Evolutionary conservation across 805 yeast genomes (phyloP).

Genomic region (Spathaspora passalidarum): DNA sequence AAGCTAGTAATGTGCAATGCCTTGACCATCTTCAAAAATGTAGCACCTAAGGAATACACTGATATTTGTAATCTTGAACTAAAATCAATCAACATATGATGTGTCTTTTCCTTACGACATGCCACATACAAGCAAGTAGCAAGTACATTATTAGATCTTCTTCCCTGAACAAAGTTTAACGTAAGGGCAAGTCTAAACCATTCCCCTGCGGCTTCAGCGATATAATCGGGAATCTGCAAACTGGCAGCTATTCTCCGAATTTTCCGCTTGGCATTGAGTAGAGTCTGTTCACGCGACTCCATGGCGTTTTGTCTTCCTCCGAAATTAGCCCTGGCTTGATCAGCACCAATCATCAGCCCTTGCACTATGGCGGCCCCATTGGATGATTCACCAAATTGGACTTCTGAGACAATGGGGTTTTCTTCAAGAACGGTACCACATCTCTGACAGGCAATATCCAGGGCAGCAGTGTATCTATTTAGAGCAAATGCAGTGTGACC

Average conservation of each 20-base stretch:
- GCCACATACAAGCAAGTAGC: slow-evolving; percentile 95
- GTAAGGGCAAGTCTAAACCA: slow-evolving; percentile 88
- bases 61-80: slow-evolving; percentile 86
- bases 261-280: slow-evolving; percentile 77
- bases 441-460: slow-evolving; percentile 71
- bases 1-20: slow-evolving; percentile 69
- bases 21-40: slow-evolving; percentile 90
- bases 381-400: slow-evolving; percentile 87
- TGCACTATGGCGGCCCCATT: slow-evolving; percentile 95
- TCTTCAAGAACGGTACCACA: slow-evolving; percentile 92
- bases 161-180: slow-evolving; percentile 93
- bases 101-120: slow-evolving; percentile 86
- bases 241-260: slow-evolving; percentile 79
- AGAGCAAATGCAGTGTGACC: slow-evolving; percentile 20
- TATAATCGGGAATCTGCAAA: slow-evolving; percentile 75
- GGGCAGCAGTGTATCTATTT: slow-evolving; percentile 41
- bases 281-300: slow-evolving; percentile 87
- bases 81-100: slow-evolving; percentile 94
- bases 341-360: slow-evolving; percentile 89
- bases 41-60: slow-evolving; percentile 93
- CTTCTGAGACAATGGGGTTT: slow-evolving; percentile 92
- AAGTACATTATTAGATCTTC: slow-evolving; percentile 90
- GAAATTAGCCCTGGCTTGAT: slow-evolving; percentile 71
- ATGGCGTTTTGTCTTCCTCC: slow-evolving; percentile 68
- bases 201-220: slow-evolving; percentile 80